Percentiles rank a stretch among this genome's conserved stretches.
These are phyloP conservation scores for Talaromyces pinophilus DNA, from an alignment of 2,329 filamentous ascomycete species.

Conservation along the genomic window DNA sequence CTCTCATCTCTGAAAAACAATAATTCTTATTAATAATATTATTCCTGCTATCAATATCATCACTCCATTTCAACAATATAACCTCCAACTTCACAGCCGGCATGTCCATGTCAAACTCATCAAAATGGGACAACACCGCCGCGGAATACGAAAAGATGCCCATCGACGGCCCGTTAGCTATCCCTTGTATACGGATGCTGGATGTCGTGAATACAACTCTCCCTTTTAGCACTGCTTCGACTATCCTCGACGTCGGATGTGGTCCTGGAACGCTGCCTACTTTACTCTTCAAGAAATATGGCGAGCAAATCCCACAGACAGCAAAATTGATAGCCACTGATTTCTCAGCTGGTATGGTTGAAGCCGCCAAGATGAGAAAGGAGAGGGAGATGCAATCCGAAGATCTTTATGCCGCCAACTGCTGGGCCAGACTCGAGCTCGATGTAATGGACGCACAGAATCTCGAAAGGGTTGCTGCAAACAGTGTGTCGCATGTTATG, in stretches of 20 bases:
- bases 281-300: conserved; percentile 16
- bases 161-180: not conserved
- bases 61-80: not conserved
- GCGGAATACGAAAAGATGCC: conserved; percentile 12
- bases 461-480: not conserved
- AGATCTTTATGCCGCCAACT: not conserved
- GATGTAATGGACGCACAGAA: conserved; percentile 21
- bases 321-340: conserved; percentile 14
- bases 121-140: conserved; percentile 17
- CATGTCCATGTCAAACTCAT: conserved; percentile 1
- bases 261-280: conserved; percentile 18
- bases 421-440: conserved; percentile 10
- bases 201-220: not conserved
- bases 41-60: not conserved
- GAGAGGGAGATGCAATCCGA: not conserved
- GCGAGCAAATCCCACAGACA: not conserved
- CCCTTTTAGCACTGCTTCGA: conserved; percentile 9
- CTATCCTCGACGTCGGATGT: conserved; percentile 16
- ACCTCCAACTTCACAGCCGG: not conserved
- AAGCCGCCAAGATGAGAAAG: conserved; percentile 3
- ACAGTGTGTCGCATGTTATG: conserved; percentile 15
- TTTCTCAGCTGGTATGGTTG: conserved; percentile 20
- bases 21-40: not conserved
- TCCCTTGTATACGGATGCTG: conserved; percentile 14
- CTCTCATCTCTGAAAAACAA: not conserved